Base-by-base conservation (phyloP, 768 basidiomycete genomes). In the Hericium erinaceus region DNA sequence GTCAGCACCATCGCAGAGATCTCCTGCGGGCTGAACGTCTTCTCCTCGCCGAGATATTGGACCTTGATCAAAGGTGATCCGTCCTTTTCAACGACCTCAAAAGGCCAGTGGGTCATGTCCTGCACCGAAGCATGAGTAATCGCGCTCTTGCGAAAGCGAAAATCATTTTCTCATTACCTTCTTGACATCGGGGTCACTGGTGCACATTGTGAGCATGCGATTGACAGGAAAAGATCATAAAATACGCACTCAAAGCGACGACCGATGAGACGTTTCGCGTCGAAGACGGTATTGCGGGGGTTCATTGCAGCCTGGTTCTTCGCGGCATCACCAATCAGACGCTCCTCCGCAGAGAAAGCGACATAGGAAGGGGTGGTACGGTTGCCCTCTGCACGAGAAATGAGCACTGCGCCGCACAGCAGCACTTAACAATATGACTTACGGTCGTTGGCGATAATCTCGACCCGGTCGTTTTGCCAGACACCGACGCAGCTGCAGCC, bases 221-320 rank as follows among this genome's bases (percentile, higher is more conserved):
- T 56, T 52, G 40, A 13, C 6, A 46, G 44, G 18, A 56, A 39
- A 16, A 16, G 24, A 18, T 46, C 15, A 5, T 18, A 10, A 7
- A 26, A 24, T 51, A 76, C 87, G 65, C 66, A 90, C 92, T 98
- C 95, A 71, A 87, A 98, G 67, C 94, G 85, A 65, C 95, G 91
- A 68, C 97, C 95, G 68, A 98, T 98, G 69, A 98, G 84, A 75
- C 95, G 95, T 78, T 98, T 98, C 60, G 95, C 95, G 73, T 98
- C 95, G 74, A 98, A 98, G 72, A 98, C 90, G 65, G 97, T 99
- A 82, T 98, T 98, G 69, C 80, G 81, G 62, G 97, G 97, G 84
- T 99, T 99, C 97, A 99, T 99, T 65, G 97, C 97, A 59, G 91
- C 92, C 81, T 98, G 95, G 73, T 97, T 97, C 76, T 95, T 95